Base-by-base conservation (phyloP, 1,139 yeast genomes). In the Debaryomyces sp. region DNA sequence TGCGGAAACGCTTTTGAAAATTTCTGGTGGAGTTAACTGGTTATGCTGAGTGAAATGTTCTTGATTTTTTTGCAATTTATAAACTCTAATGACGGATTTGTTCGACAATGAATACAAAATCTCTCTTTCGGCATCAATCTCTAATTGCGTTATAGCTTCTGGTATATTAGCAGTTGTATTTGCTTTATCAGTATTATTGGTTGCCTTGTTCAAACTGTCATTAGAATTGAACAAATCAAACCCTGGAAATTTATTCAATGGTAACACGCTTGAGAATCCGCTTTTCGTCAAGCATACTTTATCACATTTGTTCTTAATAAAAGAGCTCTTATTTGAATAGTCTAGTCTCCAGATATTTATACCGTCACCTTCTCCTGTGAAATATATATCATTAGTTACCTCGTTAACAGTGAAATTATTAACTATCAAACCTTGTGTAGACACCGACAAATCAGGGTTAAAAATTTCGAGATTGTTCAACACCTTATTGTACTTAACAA, bases 261-360 rank as follows among this genome's bases (percentile, higher is more conserved):
- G 87, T 29, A 85, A 70, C 18, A 85, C 78, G 43, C 81, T 76
- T 1, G 87, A 77, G 44, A 87, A 72, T 0, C 88, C 82, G 10
- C 85, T 79, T 62, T 87, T 84, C 1, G 95, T 87, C 45, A 87
- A 76, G 62, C 97, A 89, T 29, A 86, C 82, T 64, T 90, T 91
- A 55, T 84, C 85, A 62, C 96, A 89, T 58, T 85, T 87, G 61
- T 89, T 87, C 54, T 86, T 84, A 62, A 90, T 90, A 88, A 97
- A 94, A 44, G 90, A 87, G 42, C 92, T 94, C 33, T 87, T 82
- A 54, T 85, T 87, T n/a, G 92, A 81, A 63, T 95, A 95, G 51
- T 83, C 85, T 49, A 94, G 74, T 62, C 90, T 91, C 96, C 97
- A 94, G 43, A 95, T 77, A 58, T 92, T 85, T 41, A 80, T 72